Conservation (phyloP, 768 basidiomycete genomes). For the Auriscalpium microsporum region DNA sequence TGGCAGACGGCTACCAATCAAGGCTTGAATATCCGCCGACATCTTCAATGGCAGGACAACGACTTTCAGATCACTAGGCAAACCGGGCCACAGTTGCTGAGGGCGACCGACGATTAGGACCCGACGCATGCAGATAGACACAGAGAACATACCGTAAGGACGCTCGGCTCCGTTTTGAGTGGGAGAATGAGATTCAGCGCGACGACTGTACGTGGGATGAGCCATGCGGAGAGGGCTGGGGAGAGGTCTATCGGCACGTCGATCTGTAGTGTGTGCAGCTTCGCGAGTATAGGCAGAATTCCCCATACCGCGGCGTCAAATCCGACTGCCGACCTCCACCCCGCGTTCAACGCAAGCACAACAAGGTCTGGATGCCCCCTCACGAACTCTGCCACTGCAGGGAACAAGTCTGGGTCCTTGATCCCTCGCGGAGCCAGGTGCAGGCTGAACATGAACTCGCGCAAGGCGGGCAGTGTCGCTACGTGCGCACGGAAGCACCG, state of each 20-base stretch:
- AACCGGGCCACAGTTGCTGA: neutral
- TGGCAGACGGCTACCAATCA: neutral
- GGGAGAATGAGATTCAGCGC: constrained; percentile 38
- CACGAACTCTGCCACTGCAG: constrained; percentile 59
- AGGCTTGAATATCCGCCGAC: neutral
- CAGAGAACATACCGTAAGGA: constrained; percentile 19
- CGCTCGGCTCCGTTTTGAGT: constrained; percentile 26
- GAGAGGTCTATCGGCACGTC: constrained; percentile 58
- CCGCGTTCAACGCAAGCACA: constrained; percentile 40
- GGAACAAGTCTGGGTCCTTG: constrained; percentile 56
- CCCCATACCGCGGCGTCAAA: constrained; percentile 69
- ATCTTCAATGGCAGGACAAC: neutral
- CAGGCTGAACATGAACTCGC: constrained; percentile 47
- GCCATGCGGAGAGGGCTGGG: constrained; percentile 56
- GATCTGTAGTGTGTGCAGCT: constrained; percentile 47
- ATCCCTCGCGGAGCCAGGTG: constrained; percentile 21
- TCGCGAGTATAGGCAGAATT: constrained; percentile 49
- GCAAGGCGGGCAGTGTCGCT: constrained; percentile 48
- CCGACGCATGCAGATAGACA: constrained; percentile 25
- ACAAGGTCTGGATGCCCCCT: constrained; percentile 43
- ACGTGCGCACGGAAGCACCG: constrained; percentile 38
- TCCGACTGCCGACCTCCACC: constrained; percentile 42
- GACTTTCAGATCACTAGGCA: neutral
- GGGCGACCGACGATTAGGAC: neutral
- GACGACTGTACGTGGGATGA: constrained; percentile 43